Conservation (phyloP, 2,329 filamentous ascomycete species). For the Lasiodiplodia hormozganensis region DNA sequence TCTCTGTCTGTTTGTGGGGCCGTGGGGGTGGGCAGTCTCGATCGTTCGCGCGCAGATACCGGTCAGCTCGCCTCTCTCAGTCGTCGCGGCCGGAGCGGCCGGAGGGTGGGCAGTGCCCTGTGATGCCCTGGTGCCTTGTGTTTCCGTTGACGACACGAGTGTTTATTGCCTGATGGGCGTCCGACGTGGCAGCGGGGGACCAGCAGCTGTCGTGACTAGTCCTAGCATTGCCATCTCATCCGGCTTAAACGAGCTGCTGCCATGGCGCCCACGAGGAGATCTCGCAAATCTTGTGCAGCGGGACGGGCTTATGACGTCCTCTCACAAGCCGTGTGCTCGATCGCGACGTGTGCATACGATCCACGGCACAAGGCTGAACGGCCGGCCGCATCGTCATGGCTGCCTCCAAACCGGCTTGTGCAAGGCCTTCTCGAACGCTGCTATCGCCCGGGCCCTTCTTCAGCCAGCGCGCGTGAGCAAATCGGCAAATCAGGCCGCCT, state of each 20-base stretch:
- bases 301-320: constrained; percentile 20
- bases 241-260: constrained; percentile 2
- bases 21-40: constrained; percentile 22
- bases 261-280: constrained; percentile 19
- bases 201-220: constrained; percentile 11
- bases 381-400: constrained; percentile 11
- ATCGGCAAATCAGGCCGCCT: constrained; percentile 25
- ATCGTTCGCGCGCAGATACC: constrained; percentile 24
- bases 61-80: constrained; percentile 37
- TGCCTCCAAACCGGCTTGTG: constrained; percentile 24
- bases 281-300: constrained; percentile 19
- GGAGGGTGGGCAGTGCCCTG: constrained; percentile 30
- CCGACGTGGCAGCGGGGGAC: constrained; percentile 9
- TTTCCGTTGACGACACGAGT: constrained; percentile 30
- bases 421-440: constrained; percentile 22
- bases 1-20: constrained; percentile 37
- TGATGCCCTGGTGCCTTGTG: constrained; percentile 34
- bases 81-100: constrained; percentile 14
- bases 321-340: neutral
- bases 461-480: constrained; percentile 21
- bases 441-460: constrained; percentile 19
- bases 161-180: constrained; percentile 2
- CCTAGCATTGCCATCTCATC: constrained; percentile 6
- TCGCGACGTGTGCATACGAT: constrained; percentile 11
- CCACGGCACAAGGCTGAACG: constrained; percentile 26